phyloP scores from a whole-genome alignment of 331 rosid genomes.

The Stylosanthes scabra region DNA sequence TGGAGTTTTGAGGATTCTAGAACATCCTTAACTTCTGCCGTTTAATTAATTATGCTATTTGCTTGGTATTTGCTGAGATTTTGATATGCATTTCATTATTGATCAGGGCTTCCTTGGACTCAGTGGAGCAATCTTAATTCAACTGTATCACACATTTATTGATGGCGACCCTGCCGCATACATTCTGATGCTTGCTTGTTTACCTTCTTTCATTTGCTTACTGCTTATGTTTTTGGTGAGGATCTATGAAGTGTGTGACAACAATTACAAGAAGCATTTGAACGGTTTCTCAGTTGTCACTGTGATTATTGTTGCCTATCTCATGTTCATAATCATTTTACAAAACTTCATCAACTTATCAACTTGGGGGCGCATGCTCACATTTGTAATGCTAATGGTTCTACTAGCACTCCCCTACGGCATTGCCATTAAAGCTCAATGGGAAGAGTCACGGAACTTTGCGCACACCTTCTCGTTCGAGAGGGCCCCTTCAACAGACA shows the following conservation, averaged over 20 bases:
- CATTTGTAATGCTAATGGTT: slow-evolving; percentile 56
- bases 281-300: slow-evolving; percentile 67
- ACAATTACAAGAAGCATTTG: slow-evolving; percentile 65
- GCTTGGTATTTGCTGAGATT: slow-evolving; percentile 13
- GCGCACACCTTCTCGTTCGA: slow-evolving; percentile 24
- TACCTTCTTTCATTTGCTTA: slow-evolving; percentile 65
- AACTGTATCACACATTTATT: slow-evolving; percentile 62
- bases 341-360: slow-evolving; percentile 55
- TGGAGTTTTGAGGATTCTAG: not conserved
- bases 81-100: slow-evolving; percentile 26
- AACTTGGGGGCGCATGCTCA: slow-evolving; percentile 50
- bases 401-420: slow-evolving; percentile 67
- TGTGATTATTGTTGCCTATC: slow-evolving; percentile 64
- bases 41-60: slow-evolving; percentile 1
- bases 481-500: slow-evolving; percentile 37
- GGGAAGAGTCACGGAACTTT: slow-evolving; percentile 42
- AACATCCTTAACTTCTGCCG: not conserved
- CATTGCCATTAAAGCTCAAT: slow-evolving; percentile 63
- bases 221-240: slow-evolving; percentile 64
- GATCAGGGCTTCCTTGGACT: slow-evolving; percentile 88
- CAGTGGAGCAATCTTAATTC: slow-evolving; percentile 89
- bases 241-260: slow-evolving; percentile 54
- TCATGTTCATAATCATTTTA: slow-evolving; percentile 66
- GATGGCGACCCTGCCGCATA: slow-evolving; percentile 67
- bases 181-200: slow-evolving; percentile 72